These are phyloP conservation scores for Malassezia slooffiae DNA, from an alignment of 1,284 basidiomycete species.

Conservation along the genomic window DNA sequence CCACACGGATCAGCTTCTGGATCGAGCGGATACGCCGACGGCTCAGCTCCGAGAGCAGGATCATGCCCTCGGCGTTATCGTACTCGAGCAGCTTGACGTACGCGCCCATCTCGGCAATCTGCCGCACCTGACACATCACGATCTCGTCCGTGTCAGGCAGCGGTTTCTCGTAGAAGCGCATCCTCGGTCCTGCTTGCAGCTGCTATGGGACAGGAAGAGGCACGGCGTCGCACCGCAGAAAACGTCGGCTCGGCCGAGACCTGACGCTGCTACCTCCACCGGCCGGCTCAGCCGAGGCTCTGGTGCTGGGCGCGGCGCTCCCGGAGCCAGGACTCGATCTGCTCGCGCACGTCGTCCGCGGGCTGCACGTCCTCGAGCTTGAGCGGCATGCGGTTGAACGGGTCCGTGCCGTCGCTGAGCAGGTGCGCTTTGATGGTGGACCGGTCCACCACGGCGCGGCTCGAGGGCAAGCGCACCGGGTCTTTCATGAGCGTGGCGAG, in stretches of 20 bases:
- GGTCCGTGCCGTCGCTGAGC: conserved; percentile 67
- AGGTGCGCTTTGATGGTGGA: conserved; percentile 91
- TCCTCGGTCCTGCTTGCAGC: conserved; percentile 16
- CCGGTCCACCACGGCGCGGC: conserved; percentile 68
- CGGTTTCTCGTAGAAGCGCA: conserved; percentile 46
- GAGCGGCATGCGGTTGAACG: conserved; percentile 48
- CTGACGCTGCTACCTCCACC: too few relatives aligned
- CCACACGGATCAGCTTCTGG: conserved; percentile 94
- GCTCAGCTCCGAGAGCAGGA: conserved; percentile 89
- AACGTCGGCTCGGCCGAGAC: too few relatives aligned
- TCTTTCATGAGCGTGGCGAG: conserved; percentile 93
- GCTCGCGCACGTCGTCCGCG: conserved; percentile 28
- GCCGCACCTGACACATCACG: conserved; percentile 97
- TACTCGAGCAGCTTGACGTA: conserved; percentile 98
- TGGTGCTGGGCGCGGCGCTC: conserved; percentile 22
- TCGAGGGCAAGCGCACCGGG: conserved; percentile 81
- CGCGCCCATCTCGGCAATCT: conserved; percentile 98
- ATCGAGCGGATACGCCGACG: conserved; percentile 92
- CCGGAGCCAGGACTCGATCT: conserved; percentile 32
- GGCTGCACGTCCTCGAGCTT: conserved; percentile 47
- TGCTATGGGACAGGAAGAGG: background rate
- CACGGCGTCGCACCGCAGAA: too few relatives aligned
- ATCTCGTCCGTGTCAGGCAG: conserved; percentile 68
- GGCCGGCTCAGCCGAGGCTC: too few relatives aligned
- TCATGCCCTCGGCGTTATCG: conserved; percentile 99